Evolutionary conservation across 257 asterid genomes (phyloP).

Genomic region (Rauvolfia tetraphylla): DNA sequence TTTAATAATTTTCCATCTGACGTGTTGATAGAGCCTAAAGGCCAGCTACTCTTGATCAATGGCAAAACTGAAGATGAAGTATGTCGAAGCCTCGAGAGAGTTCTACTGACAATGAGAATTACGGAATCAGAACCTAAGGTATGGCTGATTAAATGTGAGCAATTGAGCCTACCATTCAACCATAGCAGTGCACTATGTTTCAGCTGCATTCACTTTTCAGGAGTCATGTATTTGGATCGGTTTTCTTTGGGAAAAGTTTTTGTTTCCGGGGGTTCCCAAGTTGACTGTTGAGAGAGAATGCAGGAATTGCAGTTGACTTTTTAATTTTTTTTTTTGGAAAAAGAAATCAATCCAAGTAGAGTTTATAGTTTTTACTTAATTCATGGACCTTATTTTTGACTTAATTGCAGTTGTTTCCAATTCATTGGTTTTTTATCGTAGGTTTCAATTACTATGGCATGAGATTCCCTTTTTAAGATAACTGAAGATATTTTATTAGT

Average conservation of each 20-base stretch:
- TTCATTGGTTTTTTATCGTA: neutral
- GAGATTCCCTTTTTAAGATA: neutral
- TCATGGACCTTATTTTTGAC: neutral
- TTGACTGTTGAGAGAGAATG: no score
- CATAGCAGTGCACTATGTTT: neutral
- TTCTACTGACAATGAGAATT: slow-evolving; percentile 91
- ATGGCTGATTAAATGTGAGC: slow-evolving; percentile 11
- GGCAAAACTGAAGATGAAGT: slow-evolving; percentile 97
- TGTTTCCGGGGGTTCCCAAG: no score
- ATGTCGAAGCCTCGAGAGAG: slow-evolving; percentile 82
- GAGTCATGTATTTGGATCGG: neutral
- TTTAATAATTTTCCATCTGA: slow-evolving; percentile 6
- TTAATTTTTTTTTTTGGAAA: no score
- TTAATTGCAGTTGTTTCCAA: neutral
- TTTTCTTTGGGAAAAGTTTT: no score
- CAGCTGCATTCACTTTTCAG: neutral
- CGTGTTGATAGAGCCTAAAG: slow-evolving; percentile 84
- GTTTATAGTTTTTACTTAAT: no score
- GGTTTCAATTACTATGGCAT: neutral
- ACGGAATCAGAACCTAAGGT: slow-evolving; percentile 91
- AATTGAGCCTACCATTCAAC: neutral
- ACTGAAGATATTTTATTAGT: neutral
- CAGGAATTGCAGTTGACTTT: no score
- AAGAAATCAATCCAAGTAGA: no score
- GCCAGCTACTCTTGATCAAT: slow-evolving; percentile 89